Evolutionary conservation across 148 eudicot genomes (phyloP).

Genomic region (Nepenthes gracilis): DNA sequence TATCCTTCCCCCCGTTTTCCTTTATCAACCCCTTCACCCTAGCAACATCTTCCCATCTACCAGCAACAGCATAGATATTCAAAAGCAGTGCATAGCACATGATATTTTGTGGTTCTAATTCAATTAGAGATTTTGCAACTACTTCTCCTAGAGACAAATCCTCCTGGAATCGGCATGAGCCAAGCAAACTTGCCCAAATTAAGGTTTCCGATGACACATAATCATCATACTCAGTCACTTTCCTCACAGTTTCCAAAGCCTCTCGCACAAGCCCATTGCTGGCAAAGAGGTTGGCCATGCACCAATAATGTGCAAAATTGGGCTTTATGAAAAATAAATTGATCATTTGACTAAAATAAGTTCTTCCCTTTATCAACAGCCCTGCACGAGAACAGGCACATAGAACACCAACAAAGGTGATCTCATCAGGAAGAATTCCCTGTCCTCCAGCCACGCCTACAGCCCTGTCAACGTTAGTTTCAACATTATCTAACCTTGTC

Average conservation of each 20-base stretch:
- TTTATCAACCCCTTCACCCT: slow-evolving; percentile 40
- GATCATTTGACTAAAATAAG: slow-evolving; percentile 43
- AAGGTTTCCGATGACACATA: slow-evolving; percentile 29
- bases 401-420: slow-evolving; percentile 56
- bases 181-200: slow-evolving; percentile 45
- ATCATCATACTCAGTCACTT: slow-evolving; percentile 20
- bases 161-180: slow-evolving; percentile 45
- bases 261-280: slow-evolving; percentile 45
- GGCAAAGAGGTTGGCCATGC: slow-evolving; percentile 67
- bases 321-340: slow-evolving; percentile 38
- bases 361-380: slow-evolving; percentile 41
- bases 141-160: slow-evolving; percentile 37
- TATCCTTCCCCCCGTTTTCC: slow-evolving; percentile 8
- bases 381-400: slow-evolving; percentile 69
- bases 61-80: slow-evolving; percentile 52
- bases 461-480: neutral
- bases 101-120: slow-evolving; percentile 44
- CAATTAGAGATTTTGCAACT: slow-evolving; percentile 44
- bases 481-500: slow-evolving; percentile 8
- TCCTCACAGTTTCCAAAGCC: slow-evolving; percentile 40
- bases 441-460: slow-evolving; percentile 5
- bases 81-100: slow-evolving; percentile 45
- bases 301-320: slow-evolving; percentile 77
- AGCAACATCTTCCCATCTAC: slow-evolving; percentile 60
- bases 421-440: slow-evolving; percentile 38